phyloP scores from a whole-genome alignment of 208 protist genomes.

The Trypanosoma cruzi region DNA sequence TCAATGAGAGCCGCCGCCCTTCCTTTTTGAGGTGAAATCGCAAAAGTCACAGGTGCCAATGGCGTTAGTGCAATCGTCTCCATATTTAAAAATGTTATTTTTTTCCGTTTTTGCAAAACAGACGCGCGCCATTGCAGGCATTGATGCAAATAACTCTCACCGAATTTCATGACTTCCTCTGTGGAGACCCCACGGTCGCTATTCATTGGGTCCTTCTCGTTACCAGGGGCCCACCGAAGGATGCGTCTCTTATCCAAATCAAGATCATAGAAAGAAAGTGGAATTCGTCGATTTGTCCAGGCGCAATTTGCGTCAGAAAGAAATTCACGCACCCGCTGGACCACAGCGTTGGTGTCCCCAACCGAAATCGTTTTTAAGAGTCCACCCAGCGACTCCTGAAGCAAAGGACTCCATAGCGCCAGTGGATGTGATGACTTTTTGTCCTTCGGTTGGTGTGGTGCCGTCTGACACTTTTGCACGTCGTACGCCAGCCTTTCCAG shows the following conservation, averaged over 20 bases:
- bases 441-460: background rate
- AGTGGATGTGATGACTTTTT: constrained; percentile 1
- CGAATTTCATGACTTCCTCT: constrained; percentile 11
- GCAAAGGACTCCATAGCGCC: constrained; percentile 35
- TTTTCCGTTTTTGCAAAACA: constrained; percentile 18
- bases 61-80: too few species aligned
- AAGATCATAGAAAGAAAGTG: constrained; percentile 22
- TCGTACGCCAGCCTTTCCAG: constrained; percentile 31
- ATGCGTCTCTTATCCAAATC: background rate
- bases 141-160: constrained; percentile 19
- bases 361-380: constrained; percentile 36
- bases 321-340: constrained; percentile 16
- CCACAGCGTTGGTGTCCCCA: background rate
- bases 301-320: constrained; percentile 6
- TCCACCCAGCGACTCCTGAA: constrained; percentile 39
- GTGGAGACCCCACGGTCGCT: background rate
- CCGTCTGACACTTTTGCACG: constrained; percentile 23
- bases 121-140: constrained; percentile 12
- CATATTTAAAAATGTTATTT: background rate
- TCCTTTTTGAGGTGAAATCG: background rate
- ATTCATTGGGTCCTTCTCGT: background rate
- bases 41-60: background rate
- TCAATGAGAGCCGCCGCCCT: constrained; percentile 7
- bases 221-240: background rate
- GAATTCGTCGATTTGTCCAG: constrained; percentile 15